These are phyloP conservation scores for Eimeria acervulina DNA, from an alignment of 169 alveolate genomes.

Conservation along the genomic window DNA sequence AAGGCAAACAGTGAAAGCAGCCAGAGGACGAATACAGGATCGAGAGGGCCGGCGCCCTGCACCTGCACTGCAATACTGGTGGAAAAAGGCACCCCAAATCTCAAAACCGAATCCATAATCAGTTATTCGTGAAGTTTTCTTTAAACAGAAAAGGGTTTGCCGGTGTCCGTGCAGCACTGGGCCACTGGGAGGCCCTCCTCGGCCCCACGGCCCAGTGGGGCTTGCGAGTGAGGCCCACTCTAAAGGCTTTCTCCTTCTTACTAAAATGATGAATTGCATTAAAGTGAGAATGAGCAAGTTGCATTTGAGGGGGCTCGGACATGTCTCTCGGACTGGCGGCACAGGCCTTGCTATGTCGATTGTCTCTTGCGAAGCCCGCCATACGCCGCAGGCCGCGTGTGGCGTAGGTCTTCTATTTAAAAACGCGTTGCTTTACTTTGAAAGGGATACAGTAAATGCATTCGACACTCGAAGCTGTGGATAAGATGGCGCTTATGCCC, in stretches of 20 bases:
- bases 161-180: neutral
- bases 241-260: neutral
- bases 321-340: neutral
- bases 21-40: neutral
- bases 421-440: no score
- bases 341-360: neutral
- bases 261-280: neutral
- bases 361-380: neutral
- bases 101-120: neutral
- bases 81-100: neutral
- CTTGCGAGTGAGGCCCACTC: neutral
- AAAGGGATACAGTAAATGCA: no score
- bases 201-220: conserved; percentile 40
- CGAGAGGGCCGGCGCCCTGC: neutral
- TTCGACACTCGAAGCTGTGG: neutral
- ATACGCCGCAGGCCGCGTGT: no score
- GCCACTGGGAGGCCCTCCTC: conserved; percentile 13
- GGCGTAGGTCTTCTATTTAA: no score
- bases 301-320: neutral
- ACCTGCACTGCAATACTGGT: neutral
- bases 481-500: neutral
- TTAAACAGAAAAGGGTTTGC: neutral
- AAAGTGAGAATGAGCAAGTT: neutral
- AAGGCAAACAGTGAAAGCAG: neutral
- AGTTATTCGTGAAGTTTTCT: neutral